Conservation (phyloP, 2,329 filamentous ascomycete genomes). For the Coniochaeta pulveracea region DNA sequence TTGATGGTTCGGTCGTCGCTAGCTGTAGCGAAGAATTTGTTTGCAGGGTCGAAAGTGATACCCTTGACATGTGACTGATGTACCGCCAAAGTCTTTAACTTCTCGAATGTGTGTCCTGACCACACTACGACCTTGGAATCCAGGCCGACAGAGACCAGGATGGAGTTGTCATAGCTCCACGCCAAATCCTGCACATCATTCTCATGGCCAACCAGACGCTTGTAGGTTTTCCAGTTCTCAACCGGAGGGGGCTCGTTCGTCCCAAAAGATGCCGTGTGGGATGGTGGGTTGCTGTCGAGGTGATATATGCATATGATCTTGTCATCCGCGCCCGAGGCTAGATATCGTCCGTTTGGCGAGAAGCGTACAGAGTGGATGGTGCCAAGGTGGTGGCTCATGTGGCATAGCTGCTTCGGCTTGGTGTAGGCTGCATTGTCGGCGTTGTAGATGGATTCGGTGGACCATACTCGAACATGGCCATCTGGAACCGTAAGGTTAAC, state of each 20-base stretch:
- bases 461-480: conserved; percentile 96
- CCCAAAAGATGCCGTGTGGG: conserved; percentile 68
- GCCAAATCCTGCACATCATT: conserved; percentile 97
- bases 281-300: conserved; percentile 70
- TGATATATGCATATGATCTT: conserved; percentile 98
- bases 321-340: conserved; percentile 95
- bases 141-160: conserved; percentile 88
- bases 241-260: conserved; percentile 84
- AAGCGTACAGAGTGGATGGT: conserved; percentile 97
- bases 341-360: conserved; percentile 86
- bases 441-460: conserved; percentile 83
- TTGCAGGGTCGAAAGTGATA: conserved; percentile 95
- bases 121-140: conserved; percentile 98
- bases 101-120: conserved; percentile 97
- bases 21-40: conserved; percentile 98
- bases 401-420: conserved; percentile 85
- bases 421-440: conserved; percentile 60
- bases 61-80: conserved; percentile 98
- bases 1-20: conserved; percentile 96
- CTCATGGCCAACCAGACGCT: conserved; percentile 88
- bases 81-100: conserved; percentile 82
- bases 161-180: conserved; percentile 93
- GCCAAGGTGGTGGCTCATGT: conserved; percentile 96
- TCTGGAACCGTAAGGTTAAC: conserved; percentile 36
- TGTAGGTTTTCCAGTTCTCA: conserved; percentile 96